phyloP scores from a whole-genome alignment of 257 asterid species.

The Solanum tacnaense region DNA sequence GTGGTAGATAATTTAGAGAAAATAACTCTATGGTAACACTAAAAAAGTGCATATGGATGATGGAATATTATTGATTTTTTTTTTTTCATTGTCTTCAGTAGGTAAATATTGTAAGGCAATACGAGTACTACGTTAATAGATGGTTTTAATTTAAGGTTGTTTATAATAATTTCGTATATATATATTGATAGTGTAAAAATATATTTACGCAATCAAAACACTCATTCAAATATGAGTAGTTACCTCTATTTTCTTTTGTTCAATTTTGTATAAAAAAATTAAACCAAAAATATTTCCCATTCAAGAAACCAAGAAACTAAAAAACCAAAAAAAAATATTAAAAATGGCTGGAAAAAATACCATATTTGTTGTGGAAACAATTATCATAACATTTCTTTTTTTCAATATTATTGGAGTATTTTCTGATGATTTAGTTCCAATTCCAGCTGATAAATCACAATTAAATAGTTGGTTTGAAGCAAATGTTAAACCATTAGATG shows the following conservation, averaged over 20 bases:
- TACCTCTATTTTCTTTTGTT: neutral
- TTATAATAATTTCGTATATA: neutral
- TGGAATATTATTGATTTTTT: neutral
- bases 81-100: too few species aligned
- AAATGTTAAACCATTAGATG: constrained; percentile 1
- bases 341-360: neutral
- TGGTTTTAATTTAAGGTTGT: neutral
- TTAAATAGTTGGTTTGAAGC: constrained; percentile 38
- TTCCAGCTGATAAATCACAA: constrained; percentile 32
- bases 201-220: neutral
- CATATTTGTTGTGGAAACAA: neutral
- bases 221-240: neutral
- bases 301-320: neutral
- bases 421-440: neutral
- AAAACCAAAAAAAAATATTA: neutral
- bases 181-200: neutral
- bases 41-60: neutral
- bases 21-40: neutral
- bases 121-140: neutral
- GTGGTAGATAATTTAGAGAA: neutral
- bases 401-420: constrained; percentile 6
- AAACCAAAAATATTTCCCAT: neutral
- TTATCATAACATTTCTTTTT: constrained; percentile 2
- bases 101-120: neutral
- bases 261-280: neutral